Conservation (phyloP, 139 green algal species). For the Volvox reticuliferus region DNA sequence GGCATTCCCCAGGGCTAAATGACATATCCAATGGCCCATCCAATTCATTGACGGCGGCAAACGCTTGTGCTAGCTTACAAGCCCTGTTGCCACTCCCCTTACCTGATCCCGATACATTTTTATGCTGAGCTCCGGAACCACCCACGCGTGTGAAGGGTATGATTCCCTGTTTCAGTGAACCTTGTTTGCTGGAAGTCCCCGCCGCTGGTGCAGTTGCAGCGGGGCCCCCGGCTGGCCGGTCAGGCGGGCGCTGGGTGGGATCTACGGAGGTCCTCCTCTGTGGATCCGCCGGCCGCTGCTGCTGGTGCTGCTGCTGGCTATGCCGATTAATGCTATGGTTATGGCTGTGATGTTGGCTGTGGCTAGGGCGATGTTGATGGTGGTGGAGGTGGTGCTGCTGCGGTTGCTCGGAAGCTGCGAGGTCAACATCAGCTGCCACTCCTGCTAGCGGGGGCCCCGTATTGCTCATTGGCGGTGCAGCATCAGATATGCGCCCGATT, state of each 20-base stretch:
- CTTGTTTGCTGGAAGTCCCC: neutral
- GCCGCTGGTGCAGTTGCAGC: neutral
- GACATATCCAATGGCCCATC: neutral
- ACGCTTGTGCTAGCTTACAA: neutral
- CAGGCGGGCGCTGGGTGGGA: neutral
- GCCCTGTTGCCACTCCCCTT: no score
- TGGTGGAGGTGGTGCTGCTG: neutral
- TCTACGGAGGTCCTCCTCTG: neutral
- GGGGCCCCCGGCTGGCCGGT: neutral
- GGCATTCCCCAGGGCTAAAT: neutral
- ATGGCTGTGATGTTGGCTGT: neutral
- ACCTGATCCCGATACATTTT: neutral
- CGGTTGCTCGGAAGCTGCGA: neutral
- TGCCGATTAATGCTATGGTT: neutral
- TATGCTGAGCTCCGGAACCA: neutral
- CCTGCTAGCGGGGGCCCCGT: neutral
- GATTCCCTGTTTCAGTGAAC: neutral
- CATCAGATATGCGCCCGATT: no score
- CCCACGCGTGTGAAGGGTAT: conserved; percentile 1
- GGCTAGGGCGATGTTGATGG: no score
- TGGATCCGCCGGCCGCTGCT: neutral
- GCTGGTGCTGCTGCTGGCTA: neutral
- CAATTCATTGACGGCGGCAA: neutral
- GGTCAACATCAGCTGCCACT: neutral
- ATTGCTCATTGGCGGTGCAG: no score